Evolutionary conservation across 176 grass and related monocot genomes (phyloP), one percentile per base, ranked within the genome.

Genomic region (Dactylis glomerata): DNA sequence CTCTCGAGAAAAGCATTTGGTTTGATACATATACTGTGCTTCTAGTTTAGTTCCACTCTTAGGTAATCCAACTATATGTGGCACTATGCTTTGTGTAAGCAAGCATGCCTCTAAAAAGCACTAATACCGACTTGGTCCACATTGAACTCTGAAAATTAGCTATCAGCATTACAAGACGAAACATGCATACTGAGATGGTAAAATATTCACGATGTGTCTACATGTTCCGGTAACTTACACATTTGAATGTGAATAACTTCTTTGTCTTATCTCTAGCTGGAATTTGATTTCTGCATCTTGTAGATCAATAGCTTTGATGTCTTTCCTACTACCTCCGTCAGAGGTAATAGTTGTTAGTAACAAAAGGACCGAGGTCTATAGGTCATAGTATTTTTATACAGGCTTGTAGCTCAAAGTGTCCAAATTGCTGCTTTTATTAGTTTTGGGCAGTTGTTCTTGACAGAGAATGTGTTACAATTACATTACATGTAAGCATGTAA

Each of bases 1-100:
- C 44, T 20, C 44, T 49, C 45, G 31, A 17, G 16, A 15, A 15
- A 49, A 73, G 42, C 26, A 49, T 49, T 20, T 31, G 24, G 15
- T 73, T 49, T 49, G 70, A 49, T 20, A 74, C 1, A 45, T 10
- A 50, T 68, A 51, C 49, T 10, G 64, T 86, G 27, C 20, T 51
- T 41, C 68, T 76, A 75, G 10, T 81, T 45, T 27, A 82, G 31
- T 68, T 66, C 27, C 46, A 67, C 24, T 75, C 55, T 75, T 74
- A 27, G 46, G 45, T 82, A 17, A 66, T 28, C 24, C 27, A 54
- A 64, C 27, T 75, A 8, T 55, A 68, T 52, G 68, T 3, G 3
- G 6, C 4, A 14, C 28, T 26, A 41, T 87, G 55, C 32, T 75
- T 75, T 32, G 23, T 10, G 42, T 42, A 75, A 81, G 58, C 20